Conservation (phyloP, 805 yeast genomes). For the Starmerella khaoyaiensis region DNA sequence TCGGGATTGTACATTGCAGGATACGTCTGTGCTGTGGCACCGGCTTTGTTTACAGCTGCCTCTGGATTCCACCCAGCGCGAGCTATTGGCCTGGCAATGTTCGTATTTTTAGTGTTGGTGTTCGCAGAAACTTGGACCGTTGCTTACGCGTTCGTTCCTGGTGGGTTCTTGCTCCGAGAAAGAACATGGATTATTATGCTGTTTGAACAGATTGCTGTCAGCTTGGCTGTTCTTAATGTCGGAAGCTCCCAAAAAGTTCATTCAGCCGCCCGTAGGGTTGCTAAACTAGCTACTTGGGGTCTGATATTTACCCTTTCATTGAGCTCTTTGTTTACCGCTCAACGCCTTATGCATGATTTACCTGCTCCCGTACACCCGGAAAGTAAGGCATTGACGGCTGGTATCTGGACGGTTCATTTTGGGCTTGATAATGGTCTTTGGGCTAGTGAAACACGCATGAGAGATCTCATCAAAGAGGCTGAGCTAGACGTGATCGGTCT, state of each 20-base stretch:
- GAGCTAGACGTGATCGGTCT: conserved; percentile 86
- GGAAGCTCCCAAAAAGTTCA: conserved; percentile 11
- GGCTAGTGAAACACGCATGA: conserved; percentile 88
- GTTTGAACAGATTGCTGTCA: conserved; percentile 40
- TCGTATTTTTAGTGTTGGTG: conserved; percentile 43
- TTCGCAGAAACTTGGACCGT: conserved; percentile 92
- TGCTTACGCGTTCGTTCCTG: conserved; percentile 97
- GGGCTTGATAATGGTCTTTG: conserved; percentile 97
- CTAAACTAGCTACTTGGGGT: conserved; percentile 21
- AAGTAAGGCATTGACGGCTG: conserved; percentile 71
- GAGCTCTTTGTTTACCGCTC: conserved; percentile 40
- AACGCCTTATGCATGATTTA: conserved; percentile 44
- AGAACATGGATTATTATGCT: conserved; percentile 66
- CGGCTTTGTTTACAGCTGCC: conserved; percentile 46
- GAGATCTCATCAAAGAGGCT: conserved; percentile 65
- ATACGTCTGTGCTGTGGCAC: conserved; percentile 50
- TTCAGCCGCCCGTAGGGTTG: conserved; percentile 21
- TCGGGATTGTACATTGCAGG: conserved; percentile 56
- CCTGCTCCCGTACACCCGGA: conserved; percentile 58
- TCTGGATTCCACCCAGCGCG: conserved; percentile 43
- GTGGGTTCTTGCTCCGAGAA: conserved; percentile 78
- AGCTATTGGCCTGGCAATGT: conserved; percentile 30
- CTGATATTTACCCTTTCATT: conserved; percentile 34
- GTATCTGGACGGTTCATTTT: conserved; percentile 97
- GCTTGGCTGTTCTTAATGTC: conserved; percentile 36